A percentile compares a stretch with the other conserved stretches of the same genome.
phyloP scores from a whole-genome alignment of 768 basidiomycete species.

The Amyloporia xantha region DNA sequence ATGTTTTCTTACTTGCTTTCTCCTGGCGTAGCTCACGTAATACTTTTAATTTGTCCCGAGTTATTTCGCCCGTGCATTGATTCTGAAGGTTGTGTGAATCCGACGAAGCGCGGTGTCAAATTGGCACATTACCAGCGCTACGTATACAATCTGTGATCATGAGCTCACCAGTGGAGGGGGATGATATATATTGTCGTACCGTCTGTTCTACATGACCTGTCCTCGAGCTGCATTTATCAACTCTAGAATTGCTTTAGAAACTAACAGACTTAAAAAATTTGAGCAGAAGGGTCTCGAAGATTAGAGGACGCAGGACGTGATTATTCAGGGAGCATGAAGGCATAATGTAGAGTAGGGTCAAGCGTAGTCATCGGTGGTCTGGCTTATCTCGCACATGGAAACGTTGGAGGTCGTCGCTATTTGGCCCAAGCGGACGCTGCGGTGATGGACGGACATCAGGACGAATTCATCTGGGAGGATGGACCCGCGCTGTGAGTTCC shows the following conservation, averaged over 20 bases:
- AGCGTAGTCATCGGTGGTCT: background rate
- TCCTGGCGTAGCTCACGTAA: background rate
- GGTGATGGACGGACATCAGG: conserved; percentile 49
- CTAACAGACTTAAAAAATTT: background rate
- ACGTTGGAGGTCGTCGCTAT: too few species aligned
- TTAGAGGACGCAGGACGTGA: background rate
- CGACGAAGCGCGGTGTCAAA: too few species aligned
- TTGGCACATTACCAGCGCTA: too few species aligned
- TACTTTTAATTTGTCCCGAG: background rate
- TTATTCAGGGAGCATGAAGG: background rate
- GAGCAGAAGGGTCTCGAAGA: background rate
- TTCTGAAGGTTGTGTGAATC: too few species aligned
- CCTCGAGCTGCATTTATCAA: too few species aligned
- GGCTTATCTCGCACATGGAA: background rate
- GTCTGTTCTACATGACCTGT: too few species aligned
- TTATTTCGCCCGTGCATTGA: background rate
- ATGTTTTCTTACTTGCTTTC: too few species aligned
- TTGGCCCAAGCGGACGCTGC: conserved; percentile 35
- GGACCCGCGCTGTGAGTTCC: conserved; percentile 46
- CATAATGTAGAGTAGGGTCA: background rate
- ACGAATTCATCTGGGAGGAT: conserved; percentile 55
- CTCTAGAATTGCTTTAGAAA: background rate
- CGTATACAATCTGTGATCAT: too few species aligned
- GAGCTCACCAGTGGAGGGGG: too few species aligned
- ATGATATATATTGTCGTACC: too few species aligned